A percentile compares a stretch with the other conserved stretches of the same genome.
Conservation (phyloP, 345 rosid species). For the Syzygium grande region DNA sequence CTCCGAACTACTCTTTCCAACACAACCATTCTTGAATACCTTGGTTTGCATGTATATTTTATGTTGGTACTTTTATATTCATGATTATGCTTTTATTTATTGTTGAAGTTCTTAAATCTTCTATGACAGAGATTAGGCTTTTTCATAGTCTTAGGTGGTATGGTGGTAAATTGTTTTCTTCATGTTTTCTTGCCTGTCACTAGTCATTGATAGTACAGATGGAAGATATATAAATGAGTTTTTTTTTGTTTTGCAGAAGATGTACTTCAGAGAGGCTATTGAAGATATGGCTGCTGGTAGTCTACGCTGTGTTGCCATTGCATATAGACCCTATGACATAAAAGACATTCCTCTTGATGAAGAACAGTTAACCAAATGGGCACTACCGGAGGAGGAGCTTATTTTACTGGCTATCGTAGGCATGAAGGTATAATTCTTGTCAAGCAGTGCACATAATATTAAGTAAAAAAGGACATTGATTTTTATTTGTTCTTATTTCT, state of each 20-base stretch:
- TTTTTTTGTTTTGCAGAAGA: slow-evolving; percentile 32
- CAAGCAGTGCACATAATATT: background rate
- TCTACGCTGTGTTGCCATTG: slow-evolving; percentile 92
- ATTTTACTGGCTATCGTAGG: slow-evolving; percentile 86
- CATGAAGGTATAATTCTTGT: slow-evolving; percentile 46
- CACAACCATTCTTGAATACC: background rate
- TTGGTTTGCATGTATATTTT: background rate
- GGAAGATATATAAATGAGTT: background rate
- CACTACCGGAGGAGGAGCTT: slow-evolving; percentile 81
- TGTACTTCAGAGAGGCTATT: slow-evolving; percentile 43
- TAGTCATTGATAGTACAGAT: background rate
- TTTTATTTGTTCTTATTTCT: background rate
- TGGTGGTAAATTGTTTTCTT: background rate
- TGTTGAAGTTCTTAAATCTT: background rate
- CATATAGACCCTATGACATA: slow-evolving; percentile 52
- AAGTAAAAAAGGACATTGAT: background rate
- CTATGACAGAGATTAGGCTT: background rate
- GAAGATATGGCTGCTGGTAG: slow-evolving; percentile 79
- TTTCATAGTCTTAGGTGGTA: background rate
- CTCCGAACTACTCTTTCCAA: background rate
- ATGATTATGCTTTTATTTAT: background rate
- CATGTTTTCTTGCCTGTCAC: background rate
- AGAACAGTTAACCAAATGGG: slow-evolving; percentile 59
- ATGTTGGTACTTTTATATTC: background rate
- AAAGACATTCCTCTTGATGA: slow-evolving; percentile 68